Evolutionary conservation across 495 filamentous ascomycete species (phyloP).

Genomic region (Aspergillus ostianus): DNA sequence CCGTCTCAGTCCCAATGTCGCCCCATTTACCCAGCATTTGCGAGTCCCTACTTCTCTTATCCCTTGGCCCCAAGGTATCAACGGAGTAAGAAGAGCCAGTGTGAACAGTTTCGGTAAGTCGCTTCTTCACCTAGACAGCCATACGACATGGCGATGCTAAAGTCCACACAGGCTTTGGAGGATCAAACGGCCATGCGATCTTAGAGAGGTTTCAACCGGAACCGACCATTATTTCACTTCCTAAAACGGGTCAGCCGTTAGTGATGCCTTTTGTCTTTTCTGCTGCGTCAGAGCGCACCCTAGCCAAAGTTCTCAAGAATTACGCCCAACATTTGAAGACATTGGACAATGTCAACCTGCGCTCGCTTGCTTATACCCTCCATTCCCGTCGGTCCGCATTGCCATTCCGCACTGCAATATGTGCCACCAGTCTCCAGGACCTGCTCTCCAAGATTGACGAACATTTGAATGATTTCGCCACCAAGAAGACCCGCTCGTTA

Average conservation of each 20-base stretch:
- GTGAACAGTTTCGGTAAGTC: constrained; percentile 45
- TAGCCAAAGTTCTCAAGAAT: constrained; percentile 4
- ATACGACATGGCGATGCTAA: background rate
- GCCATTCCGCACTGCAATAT: background rate
- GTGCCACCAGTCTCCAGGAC: background rate
- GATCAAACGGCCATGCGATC: constrained; percentile 63
- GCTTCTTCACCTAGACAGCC: background rate
- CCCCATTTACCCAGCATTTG: constrained; percentile 39
- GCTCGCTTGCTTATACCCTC: constrained; percentile 21
- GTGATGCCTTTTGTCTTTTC: background rate
- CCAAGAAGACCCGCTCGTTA: background rate
- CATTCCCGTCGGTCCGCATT: background rate
- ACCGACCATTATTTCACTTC: too few species aligned
- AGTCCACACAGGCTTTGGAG: constrained; percentile 44
- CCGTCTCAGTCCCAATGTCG: constrained; percentile 46
- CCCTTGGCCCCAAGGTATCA: constrained; percentile 18
- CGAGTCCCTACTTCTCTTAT: constrained; percentile 36
- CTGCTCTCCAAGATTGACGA: background rate
- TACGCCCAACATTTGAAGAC: background rate
- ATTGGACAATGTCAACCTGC: constrained; percentile 6
- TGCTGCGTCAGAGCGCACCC: background rate
- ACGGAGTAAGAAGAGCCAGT: constrained; percentile 28
- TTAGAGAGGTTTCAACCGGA: constrained; percentile 26
- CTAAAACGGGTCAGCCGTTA: background rate
- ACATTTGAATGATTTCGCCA: background rate